These are phyloP conservation scores for Apiospora kogelbergensis DNA, from an alignment of 2,329 filamentous ascomycete genomes.

Conservation along the genomic window DNA sequence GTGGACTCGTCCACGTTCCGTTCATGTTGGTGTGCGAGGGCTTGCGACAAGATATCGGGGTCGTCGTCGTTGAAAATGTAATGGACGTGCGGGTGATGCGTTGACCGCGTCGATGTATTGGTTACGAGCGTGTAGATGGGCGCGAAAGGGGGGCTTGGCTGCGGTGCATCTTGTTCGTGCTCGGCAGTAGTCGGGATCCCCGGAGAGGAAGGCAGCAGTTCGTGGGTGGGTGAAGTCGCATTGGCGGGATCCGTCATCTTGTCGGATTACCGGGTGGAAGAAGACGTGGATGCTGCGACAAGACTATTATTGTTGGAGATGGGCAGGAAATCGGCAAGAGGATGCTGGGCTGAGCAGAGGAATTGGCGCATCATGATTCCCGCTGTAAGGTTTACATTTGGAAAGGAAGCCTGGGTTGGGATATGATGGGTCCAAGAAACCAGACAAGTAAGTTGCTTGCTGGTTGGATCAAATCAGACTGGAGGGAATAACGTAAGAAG, in stretches of 20 bases:
- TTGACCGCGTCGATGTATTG: conserved; percentile 70
- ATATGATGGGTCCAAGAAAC: neutral
- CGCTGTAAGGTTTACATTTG: conserved; percentile 5
- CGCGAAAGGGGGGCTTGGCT: conserved; percentile 53
- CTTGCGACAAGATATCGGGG: conserved; percentile 69
- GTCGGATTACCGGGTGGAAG: neutral
- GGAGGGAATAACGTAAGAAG: neutral
- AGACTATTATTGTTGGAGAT: neutral
- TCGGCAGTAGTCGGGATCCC: neutral
- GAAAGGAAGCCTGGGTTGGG: neutral
- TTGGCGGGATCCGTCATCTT: conserved; percentile 13
- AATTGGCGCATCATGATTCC: conserved; percentile 11
- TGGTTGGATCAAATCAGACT: conserved; percentile 4
- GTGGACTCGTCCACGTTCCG: conserved; percentile 29
- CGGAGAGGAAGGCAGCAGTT: conserved; percentile 3
- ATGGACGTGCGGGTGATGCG: conserved; percentile 82
- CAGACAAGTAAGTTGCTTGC: neutral
- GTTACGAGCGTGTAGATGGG: conserved; percentile 86
- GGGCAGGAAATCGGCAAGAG: conserved; percentile 9
- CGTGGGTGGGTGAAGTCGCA: conserved; percentile 1
- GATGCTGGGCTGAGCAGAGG: conserved; percentile 8
- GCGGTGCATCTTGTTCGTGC: conserved; percentile 17
- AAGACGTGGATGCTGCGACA: neutral
- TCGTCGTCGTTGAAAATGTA: conserved; percentile 96
- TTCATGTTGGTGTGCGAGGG: conserved; percentile 51